These are phyloP conservation scores for Melanomma pulvis-pyrius DNA, from an alignment of 495 filamentous ascomycete genomes.

Conservation along the genomic window DNA sequence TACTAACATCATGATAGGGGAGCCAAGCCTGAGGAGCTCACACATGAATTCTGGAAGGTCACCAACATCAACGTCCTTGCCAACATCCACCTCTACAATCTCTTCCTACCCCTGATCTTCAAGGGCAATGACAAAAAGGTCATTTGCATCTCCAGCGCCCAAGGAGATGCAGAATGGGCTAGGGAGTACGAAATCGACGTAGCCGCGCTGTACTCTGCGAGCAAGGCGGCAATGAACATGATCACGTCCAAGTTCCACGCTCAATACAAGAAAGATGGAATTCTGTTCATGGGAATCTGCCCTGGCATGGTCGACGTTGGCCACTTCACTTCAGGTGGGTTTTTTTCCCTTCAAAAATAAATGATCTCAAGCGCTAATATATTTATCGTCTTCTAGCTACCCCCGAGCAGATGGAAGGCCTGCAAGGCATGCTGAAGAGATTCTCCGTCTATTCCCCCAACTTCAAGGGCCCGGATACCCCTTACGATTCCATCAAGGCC, in stretches of 20 bases:
- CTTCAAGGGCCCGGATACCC: constrained; percentile 52
- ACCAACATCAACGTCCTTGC: constrained; percentile 53
- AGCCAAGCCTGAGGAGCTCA: constrained; percentile 8
- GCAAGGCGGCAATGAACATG: constrained; percentile 54
- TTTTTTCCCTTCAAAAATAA: no score
- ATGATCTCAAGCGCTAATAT: no score
- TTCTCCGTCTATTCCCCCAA: constrained; percentile 53
- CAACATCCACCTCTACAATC: constrained; percentile 55
- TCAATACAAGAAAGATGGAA: constrained; percentile 54
- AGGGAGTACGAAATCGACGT: constrained; percentile 41
- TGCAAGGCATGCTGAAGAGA: constrained; percentile 39
- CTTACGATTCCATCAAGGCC: constrained; percentile 49
- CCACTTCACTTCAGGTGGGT: constrained; percentile 39
- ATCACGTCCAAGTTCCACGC: constrained; percentile 54
- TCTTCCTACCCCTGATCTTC: constrained; percentile 57
- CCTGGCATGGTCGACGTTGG: constrained; percentile 55
- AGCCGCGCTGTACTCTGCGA: constrained; percentile 43
- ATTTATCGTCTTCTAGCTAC: constrained; percentile 44
- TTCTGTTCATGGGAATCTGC: constrained; percentile 55
- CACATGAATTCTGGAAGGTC: constrained; percentile 6
- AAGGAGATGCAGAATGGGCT: constrained; percentile 53
- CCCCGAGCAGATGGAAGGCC: constrained; percentile 43
- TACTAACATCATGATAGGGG: constrained; percentile 7
- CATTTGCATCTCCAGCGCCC: constrained; percentile 55
- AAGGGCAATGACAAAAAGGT: constrained; percentile 59